A percentile compares a stretch with the other conserved stretches of the same genome.
Evolutionary conservation across 345 rosid species (phyloP).

Genomic region (Populus simonii): DNA sequence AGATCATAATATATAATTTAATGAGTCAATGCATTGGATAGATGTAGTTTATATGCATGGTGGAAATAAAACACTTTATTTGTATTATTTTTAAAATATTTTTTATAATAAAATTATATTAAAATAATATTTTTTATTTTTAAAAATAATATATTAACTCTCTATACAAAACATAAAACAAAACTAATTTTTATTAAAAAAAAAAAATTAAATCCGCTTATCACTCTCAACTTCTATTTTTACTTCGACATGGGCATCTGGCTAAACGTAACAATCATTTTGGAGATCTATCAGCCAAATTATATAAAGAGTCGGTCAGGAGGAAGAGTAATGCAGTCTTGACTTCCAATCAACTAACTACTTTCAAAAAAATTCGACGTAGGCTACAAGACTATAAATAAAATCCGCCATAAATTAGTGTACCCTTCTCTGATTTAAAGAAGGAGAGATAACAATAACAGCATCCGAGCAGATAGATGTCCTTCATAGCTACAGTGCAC

Average conservation of each 20-base stretch:
- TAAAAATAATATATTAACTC: no score
- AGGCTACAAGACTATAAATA: not conserved
- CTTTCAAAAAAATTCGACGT: not conserved
- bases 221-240: no score
- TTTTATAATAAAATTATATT: no score
- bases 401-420: conserved; percentile 21
- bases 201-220: no score
- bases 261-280: not conserved
- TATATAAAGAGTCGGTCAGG: not conserved
- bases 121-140: no score
- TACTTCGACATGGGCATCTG: not conserved
- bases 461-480: conserved; percentile 7
- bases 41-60: no score
- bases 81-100: not conserved
- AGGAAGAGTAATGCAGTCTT: not conserved
- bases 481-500: conserved; percentile 11
- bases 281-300: not conserved
- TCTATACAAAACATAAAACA: no score
- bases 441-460: conserved; percentile 23
- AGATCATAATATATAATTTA: not conserved
- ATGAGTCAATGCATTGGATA: not conserved
- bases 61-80: not conserved
- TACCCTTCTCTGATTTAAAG: conserved; percentile 27
- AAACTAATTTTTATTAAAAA: no score
- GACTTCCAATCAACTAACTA: not conserved